Percentiles rank a stretch among this genome's conserved stretches.
phyloP scores from a whole-genome alignment of 208 protist species.

The Leishmania lainsoni region DNA sequence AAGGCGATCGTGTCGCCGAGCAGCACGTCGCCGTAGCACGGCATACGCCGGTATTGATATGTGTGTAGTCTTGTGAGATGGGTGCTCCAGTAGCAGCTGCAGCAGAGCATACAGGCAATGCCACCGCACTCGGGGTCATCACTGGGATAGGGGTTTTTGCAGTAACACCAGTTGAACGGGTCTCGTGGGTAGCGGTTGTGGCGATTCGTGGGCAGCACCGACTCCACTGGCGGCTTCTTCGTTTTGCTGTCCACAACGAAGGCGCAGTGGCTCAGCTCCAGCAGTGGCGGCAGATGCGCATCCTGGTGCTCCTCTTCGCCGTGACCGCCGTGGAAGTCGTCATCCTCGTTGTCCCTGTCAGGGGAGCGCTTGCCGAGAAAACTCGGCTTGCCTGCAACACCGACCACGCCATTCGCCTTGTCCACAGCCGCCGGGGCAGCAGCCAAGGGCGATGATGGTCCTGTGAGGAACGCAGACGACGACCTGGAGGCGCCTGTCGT shows the following conservation, averaged over 20 bases:
- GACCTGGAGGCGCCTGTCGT: not conserved
- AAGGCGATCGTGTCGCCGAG: slow-evolving; percentile 72
- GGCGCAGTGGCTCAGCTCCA: slow-evolving; percentile 49
- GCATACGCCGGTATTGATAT: slow-evolving; percentile 53
- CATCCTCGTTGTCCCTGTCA: not conserved
- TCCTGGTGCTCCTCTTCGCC: not conserved
- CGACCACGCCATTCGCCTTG: not conserved
- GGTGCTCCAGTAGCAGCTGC: slow-evolving; percentile 77
- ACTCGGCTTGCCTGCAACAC: too few species aligned
- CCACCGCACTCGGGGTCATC: slow-evolving; percentile 73
- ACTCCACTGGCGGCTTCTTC: slow-evolving; percentile 41
- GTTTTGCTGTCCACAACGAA: slow-evolving; percentile 80
- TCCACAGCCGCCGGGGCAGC: not conserved
- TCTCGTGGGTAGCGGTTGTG: slow-evolving; percentile 82
- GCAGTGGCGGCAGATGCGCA: slow-evolving; percentile 16
- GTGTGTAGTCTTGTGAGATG: slow-evolving; percentile 71
- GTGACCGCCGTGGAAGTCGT: not conserved
- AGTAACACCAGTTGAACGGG: slow-evolving; percentile 79
- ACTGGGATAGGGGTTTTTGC: slow-evolving; percentile 50
- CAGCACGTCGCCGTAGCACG: slow-evolving; percentile 85
- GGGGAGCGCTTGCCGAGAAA: not conserved
- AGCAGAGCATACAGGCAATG: slow-evolving; percentile 80
- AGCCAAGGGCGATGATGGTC: not conserved
- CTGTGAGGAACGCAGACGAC: not conserved
- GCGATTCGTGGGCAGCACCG: slow-evolving; percentile 59